Evolutionary conservation across 495 filamentous ascomycete species (phyloP).

Genomic region (Bryoglossum gracile): DNA sequence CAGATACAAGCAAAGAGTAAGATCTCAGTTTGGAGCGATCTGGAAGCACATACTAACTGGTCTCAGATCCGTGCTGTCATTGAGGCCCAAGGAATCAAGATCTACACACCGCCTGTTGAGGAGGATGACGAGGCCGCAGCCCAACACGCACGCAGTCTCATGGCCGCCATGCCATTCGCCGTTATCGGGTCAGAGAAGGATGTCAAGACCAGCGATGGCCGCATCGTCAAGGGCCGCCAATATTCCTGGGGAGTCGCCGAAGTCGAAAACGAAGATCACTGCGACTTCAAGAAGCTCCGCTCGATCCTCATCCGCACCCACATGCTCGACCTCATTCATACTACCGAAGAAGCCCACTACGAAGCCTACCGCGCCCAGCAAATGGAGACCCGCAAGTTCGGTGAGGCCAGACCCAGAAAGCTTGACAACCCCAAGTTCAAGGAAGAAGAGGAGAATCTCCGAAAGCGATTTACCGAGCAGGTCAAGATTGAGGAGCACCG

Average conservation of each 20-base stretch:
- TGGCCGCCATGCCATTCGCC: constrained; percentile 96
- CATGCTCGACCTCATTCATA: constrained; percentile 99
- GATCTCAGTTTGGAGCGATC: neutral
- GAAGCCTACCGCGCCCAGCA: constrained; percentile 97
- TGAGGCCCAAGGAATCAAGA: constrained; percentile 98
- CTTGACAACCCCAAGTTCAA: constrained; percentile 99
- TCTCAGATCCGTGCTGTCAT: constrained; percentile 84
- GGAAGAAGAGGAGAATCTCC: constrained; percentile 94
- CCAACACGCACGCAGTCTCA: constrained; percentile 84
- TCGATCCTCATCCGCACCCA: constrained; percentile 99
- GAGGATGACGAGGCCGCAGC: constrained; percentile 96
- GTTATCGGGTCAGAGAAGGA: constrained; percentile 99
- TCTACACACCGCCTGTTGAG: constrained; percentile 94
- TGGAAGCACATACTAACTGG: constrained; percentile 1
- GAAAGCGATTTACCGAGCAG: constrained; percentile 99
- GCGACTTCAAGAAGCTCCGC: constrained; percentile 99
- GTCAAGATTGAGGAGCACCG: constrained; percentile 99
- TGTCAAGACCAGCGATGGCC: constrained; percentile 89
- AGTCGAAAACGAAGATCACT: constrained; percentile 99
- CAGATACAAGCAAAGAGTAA: constrained; percentile 88
- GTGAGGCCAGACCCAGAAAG: constrained; percentile 93
- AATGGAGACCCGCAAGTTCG: constrained; percentile 99
- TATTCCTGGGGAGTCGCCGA: constrained; percentile 99
- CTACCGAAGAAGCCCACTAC: constrained; percentile 97
- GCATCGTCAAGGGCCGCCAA: constrained; percentile 96